phyloP scores from a whole-genome alignment of 148 eudicot species.

The Amaranthus palmeri region DNA sequence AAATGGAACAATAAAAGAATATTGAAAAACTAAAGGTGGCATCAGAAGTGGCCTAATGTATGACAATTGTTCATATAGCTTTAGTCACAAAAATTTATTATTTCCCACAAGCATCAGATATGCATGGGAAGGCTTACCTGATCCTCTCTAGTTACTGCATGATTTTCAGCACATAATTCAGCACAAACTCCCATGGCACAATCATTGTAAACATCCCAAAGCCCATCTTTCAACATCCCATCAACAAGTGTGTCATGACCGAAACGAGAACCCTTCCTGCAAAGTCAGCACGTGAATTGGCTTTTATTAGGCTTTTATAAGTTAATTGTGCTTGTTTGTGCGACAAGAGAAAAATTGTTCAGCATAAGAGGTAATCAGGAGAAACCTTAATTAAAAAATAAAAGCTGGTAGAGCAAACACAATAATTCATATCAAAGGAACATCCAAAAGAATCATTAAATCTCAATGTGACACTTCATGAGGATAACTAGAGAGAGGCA shows the following conservation, averaged over 20 bases:
- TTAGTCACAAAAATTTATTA: not conserved
- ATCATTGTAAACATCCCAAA: conserved; percentile 96
- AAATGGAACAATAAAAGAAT: no score
- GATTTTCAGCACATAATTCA: conserved; percentile 86
- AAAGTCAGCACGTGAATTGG: conserved; percentile 2
- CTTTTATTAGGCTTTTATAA: not conserved
- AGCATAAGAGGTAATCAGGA: no score
- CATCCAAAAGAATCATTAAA: no score
- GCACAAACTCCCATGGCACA: conserved; percentile 93
- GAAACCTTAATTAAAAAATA: no score
- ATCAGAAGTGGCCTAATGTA: not conserved
- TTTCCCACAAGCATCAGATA: not conserved
- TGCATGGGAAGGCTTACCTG: conserved; percentile 38
- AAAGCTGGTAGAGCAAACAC: no score
- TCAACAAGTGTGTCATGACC: conserved; percentile 97
- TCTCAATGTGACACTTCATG: no score
- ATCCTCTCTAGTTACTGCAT: conserved; percentile 70
- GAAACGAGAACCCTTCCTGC: conserved; percentile 75
- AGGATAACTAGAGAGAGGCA: no score
- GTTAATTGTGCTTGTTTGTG: not conserved
- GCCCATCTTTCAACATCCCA: conserved; percentile 94
- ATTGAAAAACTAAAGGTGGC: not conserved
- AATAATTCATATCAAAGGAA: no score
- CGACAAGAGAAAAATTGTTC: not conserved
- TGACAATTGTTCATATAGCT: not conserved